These are phyloP conservation scores for Acacia concinna DNA, from an alignment of 331 rosid species.

Conservation along the genomic window DNA sequence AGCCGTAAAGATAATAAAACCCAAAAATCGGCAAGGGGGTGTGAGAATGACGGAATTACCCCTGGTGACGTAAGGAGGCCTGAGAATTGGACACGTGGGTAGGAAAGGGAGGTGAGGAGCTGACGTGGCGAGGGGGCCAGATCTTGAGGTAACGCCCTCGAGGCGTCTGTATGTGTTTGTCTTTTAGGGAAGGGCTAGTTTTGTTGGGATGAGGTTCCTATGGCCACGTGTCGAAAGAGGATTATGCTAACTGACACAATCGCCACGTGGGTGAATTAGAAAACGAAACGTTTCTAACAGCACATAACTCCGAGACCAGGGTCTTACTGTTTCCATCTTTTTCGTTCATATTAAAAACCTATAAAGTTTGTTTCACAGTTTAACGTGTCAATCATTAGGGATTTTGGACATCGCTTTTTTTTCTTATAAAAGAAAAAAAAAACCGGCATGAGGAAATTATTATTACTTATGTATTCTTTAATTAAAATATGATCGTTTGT, in stretches of 20 bases:
- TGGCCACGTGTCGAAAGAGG: conserved; percentile 28
- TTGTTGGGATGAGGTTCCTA: conserved; percentile 3
- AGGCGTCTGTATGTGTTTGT: conserved; percentile 28
- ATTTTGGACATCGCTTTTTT: background rate
- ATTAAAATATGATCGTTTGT: no score
- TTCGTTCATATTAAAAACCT: background rate
- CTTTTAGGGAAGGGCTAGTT: background rate
- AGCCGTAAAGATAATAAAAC: background rate
- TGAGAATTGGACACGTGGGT: conserved; percentile 18
- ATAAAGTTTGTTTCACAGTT: background rate
- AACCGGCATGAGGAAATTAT: no score
- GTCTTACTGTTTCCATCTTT: background rate
- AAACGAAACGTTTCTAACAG: conserved; percentile 20
- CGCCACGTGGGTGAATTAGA: conserved; percentile 22
- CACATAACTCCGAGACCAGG: background rate
- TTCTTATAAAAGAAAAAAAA: no score
- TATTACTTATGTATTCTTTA: no score
- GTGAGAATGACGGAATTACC: background rate
- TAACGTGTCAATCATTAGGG: background rate
- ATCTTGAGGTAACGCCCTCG: conserved; percentile 30
- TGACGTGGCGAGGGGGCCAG: conserved; percentile 32
- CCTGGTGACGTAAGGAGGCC: background rate
- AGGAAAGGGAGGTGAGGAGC: background rate
- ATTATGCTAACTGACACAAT: background rate
- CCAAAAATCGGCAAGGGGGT: background rate